phyloP scores from a whole-genome alignment of 768 basidiomycete species.

The Sarcomyxa edulis region DNA sequence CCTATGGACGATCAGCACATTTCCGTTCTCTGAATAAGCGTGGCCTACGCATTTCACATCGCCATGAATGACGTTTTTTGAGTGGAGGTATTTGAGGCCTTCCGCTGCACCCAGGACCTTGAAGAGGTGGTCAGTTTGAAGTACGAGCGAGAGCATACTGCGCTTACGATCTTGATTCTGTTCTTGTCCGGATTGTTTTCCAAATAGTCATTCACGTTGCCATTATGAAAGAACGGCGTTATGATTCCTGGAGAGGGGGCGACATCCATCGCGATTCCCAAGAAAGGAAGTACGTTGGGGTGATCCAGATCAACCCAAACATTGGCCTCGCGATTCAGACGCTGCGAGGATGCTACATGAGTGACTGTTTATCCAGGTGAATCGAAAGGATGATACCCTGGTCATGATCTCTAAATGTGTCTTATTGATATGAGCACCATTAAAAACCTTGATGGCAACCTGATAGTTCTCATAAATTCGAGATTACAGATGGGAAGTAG shows the following conservation, averaged over 20 bases:
- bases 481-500: too few relatives aligned
- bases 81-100: constrained; percentile 21
- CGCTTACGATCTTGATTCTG: constrained; percentile 17
- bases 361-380: not conserved
- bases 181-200: constrained; percentile 12
- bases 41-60: constrained; percentile 20
- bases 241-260: constrained; percentile 16
- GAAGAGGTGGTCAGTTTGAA: not conserved
- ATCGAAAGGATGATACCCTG: not conserved
- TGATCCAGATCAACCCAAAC: constrained; percentile 21
- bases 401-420: not conserved
- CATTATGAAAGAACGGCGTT: constrained; percentile 17
- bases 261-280: constrained; percentile 18
- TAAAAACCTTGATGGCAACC: not conserved
- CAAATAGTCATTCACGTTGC: constrained; percentile 15
- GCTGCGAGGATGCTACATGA: not conserved
- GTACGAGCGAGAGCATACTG: constrained; percentile 14
- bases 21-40: not conserved
- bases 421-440: not conserved
- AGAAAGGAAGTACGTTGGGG: constrained; percentile 19
- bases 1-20: constrained; percentile 1
- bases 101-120: constrained; percentile 12
- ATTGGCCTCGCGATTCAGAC: constrained; percentile 15
- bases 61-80: constrained; percentile 20
- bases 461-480: too few relatives aligned